Conservation (phyloP, 2,329 filamentous ascomycete genomes). For the Geosmithia putterillii region DNA sequence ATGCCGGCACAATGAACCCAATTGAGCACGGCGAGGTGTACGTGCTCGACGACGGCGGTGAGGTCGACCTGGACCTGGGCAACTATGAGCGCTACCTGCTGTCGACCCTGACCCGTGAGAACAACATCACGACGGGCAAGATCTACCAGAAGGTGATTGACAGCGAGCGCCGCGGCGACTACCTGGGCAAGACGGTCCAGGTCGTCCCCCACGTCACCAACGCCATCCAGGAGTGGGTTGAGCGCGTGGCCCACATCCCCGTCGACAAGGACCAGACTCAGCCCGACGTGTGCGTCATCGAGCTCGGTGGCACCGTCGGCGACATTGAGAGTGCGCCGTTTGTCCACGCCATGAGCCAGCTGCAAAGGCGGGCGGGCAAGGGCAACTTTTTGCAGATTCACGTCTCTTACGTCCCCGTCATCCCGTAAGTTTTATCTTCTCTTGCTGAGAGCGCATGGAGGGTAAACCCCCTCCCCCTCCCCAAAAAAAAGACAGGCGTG, state of each 20-base stretch:
- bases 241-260: constrained; percentile 71
- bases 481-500: neutral
- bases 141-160: constrained; percentile 85
- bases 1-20: constrained; percentile 10
- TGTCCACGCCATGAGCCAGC: constrained; percentile 72
- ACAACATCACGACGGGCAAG: constrained; percentile 97
- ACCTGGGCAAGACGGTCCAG: constrained; percentile 80
- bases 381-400: constrained; percentile 82
- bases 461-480: constrained; percentile 3
- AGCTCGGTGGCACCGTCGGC: constrained; percentile 40
- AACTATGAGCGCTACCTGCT: constrained; percentile 30
- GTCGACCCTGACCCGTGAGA: constrained; percentile 61
- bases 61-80: constrained; percentile 32
- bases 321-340: constrained; percentile 85
- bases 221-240: constrained; percentile 86
- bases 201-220: constrained; percentile 83
- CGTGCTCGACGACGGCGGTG: constrained; percentile 41
- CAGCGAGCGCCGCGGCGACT: constrained; percentile 54
- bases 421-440: constrained; percentile 5
- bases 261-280: constrained; percentile 73
- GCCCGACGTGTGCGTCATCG: constrained; percentile 79
- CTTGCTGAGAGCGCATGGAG: too few species aligned
- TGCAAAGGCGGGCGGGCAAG: constrained; percentile 50
- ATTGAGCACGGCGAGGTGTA: constrained; percentile 69
- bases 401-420: constrained; percentile 74